phyloP scores from a whole-genome alignment of 805 yeast species.

The Ogataea methylovora region DNA sequence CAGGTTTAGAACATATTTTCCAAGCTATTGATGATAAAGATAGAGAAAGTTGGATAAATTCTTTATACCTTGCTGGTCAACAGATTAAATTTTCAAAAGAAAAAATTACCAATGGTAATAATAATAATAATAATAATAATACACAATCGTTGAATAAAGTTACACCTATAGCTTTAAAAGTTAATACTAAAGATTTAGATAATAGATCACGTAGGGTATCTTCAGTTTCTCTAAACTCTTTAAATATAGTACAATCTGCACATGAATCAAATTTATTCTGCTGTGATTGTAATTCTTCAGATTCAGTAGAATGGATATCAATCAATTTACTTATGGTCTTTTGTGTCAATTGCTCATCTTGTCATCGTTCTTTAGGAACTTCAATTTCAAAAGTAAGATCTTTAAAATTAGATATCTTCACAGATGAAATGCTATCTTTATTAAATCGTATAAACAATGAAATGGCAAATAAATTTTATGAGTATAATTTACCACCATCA shows the following conservation, averaged over 20 bases:
- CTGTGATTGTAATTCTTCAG: slow-evolving; percentile 68
- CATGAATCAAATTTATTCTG: slow-evolving; percentile 57
- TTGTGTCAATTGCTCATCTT: slow-evolving; percentile 82
- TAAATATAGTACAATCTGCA: slow-evolving; percentile 31
- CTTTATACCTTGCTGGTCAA: slow-evolving; percentile 48
- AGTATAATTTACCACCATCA: slow-evolving; percentile 24
- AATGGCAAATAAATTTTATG: slow-evolving; percentile 53
- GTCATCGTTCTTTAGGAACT: slow-evolving; percentile 82
- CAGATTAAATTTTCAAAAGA: slow-evolving; percentile 16
- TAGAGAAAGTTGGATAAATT: slow-evolving; percentile 58
- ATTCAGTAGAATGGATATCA: slow-evolving; percentile 81
- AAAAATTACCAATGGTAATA: neutral
- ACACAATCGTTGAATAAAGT: neutral
- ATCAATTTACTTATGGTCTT: slow-evolving; percentile 62
- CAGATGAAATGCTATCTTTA: slow-evolving; percentile 50
- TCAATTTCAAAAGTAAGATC: slow-evolving; percentile 76
- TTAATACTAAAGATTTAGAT: neutral
- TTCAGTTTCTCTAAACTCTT: slow-evolving; percentile 24
- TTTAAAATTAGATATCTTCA: slow-evolving; percentile 63
- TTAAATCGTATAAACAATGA: slow-evolving; percentile 47
- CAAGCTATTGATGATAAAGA: slow-evolving; percentile 71
- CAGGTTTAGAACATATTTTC: slow-evolving; percentile 57
- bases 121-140: too few relatives aligned
- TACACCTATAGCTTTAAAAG: neutral
- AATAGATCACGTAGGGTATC: slow-evolving; percentile 23